phyloP scores from a whole-genome alignment of 768 basidiomycete genomes.

The Suillus clintonianus region DNA sequence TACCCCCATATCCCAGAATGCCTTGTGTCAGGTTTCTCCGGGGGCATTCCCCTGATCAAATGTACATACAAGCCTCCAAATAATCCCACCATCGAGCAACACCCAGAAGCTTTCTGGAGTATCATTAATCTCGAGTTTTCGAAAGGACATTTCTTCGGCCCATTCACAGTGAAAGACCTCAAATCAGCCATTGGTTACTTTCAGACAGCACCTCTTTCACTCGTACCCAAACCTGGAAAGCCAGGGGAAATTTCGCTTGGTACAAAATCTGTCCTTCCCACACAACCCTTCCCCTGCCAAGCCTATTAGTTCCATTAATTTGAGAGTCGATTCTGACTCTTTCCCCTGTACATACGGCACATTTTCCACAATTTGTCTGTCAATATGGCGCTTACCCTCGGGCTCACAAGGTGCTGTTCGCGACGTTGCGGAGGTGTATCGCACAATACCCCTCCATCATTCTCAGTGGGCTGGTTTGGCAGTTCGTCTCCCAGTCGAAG shows the following conservation, averaged over 20 bases:
- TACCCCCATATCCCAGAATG: neutral
- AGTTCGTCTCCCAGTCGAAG: constrained; percentile 17
- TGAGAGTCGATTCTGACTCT: constrained; percentile 23
- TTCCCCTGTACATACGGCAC: constrained; percentile 37
- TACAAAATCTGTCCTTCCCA: constrained; percentile 36
- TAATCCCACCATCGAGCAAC: neutral
- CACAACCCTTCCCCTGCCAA: neutral
- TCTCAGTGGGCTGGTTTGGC: constrained; percentile 40
- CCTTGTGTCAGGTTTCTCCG: neutral
- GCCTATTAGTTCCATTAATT: no score
- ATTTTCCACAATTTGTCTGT: constrained; percentile 22
- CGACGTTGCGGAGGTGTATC: constrained; percentile 43
- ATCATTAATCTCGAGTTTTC: constrained; percentile 15
- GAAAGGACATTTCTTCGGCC: constrained; percentile 33
- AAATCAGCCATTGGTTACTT: constrained; percentile 26
- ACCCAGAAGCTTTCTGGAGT: neutral
- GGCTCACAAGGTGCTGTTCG: constrained; percentile 22
- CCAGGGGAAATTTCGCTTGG: constrained; percentile 16
- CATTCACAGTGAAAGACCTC: constrained; percentile 19
- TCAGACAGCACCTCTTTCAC: constrained; percentile 27
- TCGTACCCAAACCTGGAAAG: constrained; percentile 31
- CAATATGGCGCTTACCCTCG: constrained; percentile 18
- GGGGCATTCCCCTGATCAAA: neutral
- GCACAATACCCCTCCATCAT: constrained; percentile 29
- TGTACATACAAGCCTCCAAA: neutral